These are phyloP conservation scores for Nemania bipapillata DNA, from an alignment of 2,329 filamentous ascomycete genomes.

Conservation along the genomic window DNA sequence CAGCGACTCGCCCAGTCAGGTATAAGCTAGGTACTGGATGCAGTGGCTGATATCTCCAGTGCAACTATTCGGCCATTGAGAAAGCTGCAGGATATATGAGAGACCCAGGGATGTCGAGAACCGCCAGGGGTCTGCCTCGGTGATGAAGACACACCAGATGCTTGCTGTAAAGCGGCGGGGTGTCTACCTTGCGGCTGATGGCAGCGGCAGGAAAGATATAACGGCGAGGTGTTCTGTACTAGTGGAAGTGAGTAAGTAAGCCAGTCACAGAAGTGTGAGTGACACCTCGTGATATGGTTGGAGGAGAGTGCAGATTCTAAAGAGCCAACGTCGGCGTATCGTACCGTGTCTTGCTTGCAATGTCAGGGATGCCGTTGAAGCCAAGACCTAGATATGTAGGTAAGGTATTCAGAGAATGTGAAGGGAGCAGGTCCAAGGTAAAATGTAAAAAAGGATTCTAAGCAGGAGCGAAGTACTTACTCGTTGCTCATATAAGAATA, in stretches of 20 bases:
- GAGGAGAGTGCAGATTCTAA: conserved; percentile 2
- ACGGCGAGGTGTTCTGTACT: too few species aligned
- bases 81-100: conserved; percentile 27
- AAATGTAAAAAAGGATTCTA: neutral
- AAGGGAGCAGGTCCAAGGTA: conserved; percentile 7
- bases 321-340: conserved; percentile 10
- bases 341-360: neutral
- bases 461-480: neutral
- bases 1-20: conserved; percentile 26
- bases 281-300: neutral
- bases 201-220: conserved; percentile 3
- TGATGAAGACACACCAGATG: conserved; percentile 15
- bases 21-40: conserved; percentile 23
- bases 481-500: neutral
- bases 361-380: neutral
- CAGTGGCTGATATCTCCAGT: conserved; percentile 38
- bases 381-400: too few species aligned
- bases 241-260: too few species aligned
- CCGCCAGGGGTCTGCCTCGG: conserved; percentile 18
- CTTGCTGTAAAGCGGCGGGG: conserved; percentile 17
- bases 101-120: conserved; percentile 10
- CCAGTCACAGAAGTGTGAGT: neutral
- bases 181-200: conserved; percentile 1
- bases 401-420: neutral
- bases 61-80: conserved; percentile 22